A percentile compares a stretch with the other conserved stretches of the same genome.
Evolutionary conservation across 2,329 filamentous ascomycete species (phyloP).

Genomic region (Ascochyta clinopodiicola): DNA sequence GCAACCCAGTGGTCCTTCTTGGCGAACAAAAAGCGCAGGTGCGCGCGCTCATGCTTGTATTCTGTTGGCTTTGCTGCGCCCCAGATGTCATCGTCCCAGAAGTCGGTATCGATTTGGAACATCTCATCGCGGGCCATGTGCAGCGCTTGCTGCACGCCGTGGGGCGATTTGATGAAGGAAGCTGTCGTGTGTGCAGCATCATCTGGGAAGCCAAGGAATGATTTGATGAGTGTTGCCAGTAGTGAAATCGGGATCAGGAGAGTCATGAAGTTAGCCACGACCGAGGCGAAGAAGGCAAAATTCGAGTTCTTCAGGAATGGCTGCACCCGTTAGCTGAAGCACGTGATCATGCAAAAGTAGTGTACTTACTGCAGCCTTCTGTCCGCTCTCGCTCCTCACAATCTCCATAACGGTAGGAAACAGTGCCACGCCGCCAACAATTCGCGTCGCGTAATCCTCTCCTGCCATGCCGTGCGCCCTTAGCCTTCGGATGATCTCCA

Average conservation of each 20-base stretch:
- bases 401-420: conserved; percentile 59
- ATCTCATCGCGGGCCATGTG: conserved; percentile 67
- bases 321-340: conserved; percentile 19
- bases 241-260: conserved; percentile 50
- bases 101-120: conserved; percentile 61
- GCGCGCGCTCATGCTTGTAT: conserved; percentile 48
- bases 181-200: conserved; percentile 58
- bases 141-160: conserved; percentile 63
- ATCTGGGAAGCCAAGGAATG: conserved; percentile 52
- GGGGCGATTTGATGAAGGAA: conserved; percentile 56
- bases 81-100: conserved; percentile 67
- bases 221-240: conserved; percentile 51
- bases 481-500: conserved; percentile 50
- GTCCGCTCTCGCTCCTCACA: conserved; percentile 52
- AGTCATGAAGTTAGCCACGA: conserved; percentile 53
- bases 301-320: conserved; percentile 36
- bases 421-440: conserved; percentile 48
- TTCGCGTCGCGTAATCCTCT: conserved; percentile 30
- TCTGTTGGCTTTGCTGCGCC: conserved; percentile 50
- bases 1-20: conserved; percentile 68
- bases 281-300: conserved; percentile 33
- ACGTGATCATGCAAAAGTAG: neutral
- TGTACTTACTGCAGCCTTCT: conserved; percentile 47
- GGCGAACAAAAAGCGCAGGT: conserved; percentile 66
- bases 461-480: conserved; percentile 33